Base-by-base conservation (phyloP, 164 flowering plant species). In the Vitis vinifera region DNA sequence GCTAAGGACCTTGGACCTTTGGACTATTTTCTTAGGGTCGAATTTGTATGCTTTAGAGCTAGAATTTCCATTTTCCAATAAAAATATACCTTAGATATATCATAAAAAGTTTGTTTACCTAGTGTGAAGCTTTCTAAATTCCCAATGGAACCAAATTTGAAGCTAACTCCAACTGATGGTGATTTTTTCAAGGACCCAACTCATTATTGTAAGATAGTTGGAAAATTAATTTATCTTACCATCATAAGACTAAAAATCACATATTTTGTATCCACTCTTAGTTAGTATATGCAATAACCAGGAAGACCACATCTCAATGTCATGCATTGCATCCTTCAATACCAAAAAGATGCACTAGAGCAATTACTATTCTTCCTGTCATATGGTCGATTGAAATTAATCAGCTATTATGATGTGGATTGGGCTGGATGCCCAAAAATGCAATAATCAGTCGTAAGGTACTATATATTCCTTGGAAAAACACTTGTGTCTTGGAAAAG, bases 191-290 rank as follows among this genome's bases (percentile, higher is more conserved):
- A 7, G 0, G 65, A 73, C 56, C 64, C 68, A 6, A 17, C 55
- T 1, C 10, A 1, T 5, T 75, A 78, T 17, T 4, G 73, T 3
- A 66, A 19, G 9, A 9, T 74, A 12, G 16, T 74, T 17, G 75
- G 81, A 0, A 5, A 60, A 1, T 31, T 78, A 0, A 23, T 78
- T 9, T 78, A 78, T 37, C 31, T 78, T 2, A 74, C 75, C 13
- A 63, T 78, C 16, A 66, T 75, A 0, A 9, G 81, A 11, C 75
- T 63, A 1, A 73, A 74, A 6, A 11, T 78, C 0, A 2, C 61
- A 0, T 70, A 17, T 27, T 23, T 44, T 10, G 69, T 78, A 1
- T 16, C 70, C 11, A 13, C 44, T 3, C 19, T 70, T 1, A 70
- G 65, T 37, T 68, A 73, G 30, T 70, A 69, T 31, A 19, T 77